Evolutionary conservation across 352 stramenopile species (phyloP).

Genomic region (Pythium scleroteichum): DNA sequence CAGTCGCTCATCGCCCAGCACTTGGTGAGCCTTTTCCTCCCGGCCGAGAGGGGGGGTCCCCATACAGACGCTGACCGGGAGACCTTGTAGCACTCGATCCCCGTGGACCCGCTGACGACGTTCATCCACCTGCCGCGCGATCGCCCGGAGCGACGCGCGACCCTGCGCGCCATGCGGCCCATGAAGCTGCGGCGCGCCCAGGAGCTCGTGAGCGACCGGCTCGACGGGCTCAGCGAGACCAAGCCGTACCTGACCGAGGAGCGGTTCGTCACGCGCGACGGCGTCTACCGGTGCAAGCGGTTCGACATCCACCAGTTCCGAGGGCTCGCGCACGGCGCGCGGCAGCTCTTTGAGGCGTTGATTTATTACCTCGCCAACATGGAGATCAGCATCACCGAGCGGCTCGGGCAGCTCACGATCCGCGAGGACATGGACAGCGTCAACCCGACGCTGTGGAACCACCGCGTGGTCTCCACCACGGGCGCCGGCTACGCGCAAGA

Average conservation of each 20-base stretch:
- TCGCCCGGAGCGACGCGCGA: neutral
- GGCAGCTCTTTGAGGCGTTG: constrained; percentile 38
- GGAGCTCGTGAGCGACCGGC: constrained; percentile 14
- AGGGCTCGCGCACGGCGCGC: constrained; percentile 15
- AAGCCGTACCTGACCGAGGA: constrained; percentile 12
- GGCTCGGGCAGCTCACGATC: constrained; percentile 43
- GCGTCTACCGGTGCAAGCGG: constrained; percentile 7
- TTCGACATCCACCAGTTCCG: constrained; percentile 49
- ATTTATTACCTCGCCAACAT: constrained; percentile 48
- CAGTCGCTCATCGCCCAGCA: constrained; percentile 21
- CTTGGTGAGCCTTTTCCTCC: constrained; percentile 3
- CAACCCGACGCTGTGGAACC: constrained; percentile 36
- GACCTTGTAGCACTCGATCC: constrained; percentile 1
- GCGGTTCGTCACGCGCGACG: constrained; percentile 11
- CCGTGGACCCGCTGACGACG: constrained; percentile 12
- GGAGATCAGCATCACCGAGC: constrained; percentile 54
- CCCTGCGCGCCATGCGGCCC: constrained; percentile 3
- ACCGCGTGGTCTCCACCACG: constrained; percentile 42
- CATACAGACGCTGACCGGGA: too few relatives aligned
- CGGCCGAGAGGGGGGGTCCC: too few relatives aligned
- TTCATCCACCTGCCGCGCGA: constrained; percentile 24
- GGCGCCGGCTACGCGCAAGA: constrained; percentile 17
- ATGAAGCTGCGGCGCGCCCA: constrained; percentile 14
- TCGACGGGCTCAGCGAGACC: neutral
- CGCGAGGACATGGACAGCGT: constrained; percentile 45